phyloP scores from a whole-genome alignment of 2,329 filamentous ascomycete genomes.

The Geoglossum cookeanum region DNA sequence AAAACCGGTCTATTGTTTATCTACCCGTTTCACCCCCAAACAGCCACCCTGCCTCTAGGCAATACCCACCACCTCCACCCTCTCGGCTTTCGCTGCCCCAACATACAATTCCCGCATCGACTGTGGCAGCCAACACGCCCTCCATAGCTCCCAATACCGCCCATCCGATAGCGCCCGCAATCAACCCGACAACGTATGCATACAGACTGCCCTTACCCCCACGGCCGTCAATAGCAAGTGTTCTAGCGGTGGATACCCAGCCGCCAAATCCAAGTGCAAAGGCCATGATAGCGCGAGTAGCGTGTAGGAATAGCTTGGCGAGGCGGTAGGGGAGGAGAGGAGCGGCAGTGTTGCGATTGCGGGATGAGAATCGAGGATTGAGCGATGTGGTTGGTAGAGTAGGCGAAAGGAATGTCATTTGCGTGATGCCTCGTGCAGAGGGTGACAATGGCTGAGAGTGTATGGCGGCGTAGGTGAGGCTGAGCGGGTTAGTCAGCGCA shows the following conservation, averaged over 20 bases:
- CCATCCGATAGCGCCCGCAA: constrained; percentile 90
- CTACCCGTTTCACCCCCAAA: constrained; percentile 42
- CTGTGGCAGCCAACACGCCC: constrained; percentile 66
- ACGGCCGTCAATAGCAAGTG: constrained; percentile 38
- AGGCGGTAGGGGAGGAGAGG: constrained; percentile 73
- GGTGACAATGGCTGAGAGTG: constrained; percentile 67
- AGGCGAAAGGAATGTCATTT: constrained; percentile 36
- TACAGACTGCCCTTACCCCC: constrained; percentile 75
- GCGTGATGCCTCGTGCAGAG: constrained; percentile 60
- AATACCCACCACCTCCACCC: constrained; percentile 53
- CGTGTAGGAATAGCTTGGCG: constrained; percentile 78
- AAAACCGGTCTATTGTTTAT: not conserved
- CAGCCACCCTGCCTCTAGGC: constrained; percentile 73
- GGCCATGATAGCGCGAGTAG: constrained; percentile 80
- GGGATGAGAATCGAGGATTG: constrained; percentile 37
- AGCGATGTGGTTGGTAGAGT: constrained; percentile 37
- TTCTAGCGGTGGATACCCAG: constrained; percentile 84
- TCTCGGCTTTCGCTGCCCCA: constrained; percentile 71
- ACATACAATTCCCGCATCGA: constrained; percentile 79
- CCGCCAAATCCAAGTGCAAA: constrained; percentile 78
- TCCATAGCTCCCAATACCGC: constrained; percentile 82
- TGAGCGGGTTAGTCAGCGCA: constrained; percentile 74
- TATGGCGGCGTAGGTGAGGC: constrained; percentile 82
- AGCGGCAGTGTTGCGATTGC: constrained; percentile 12
- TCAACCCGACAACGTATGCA: constrained; percentile 80